phyloP scores from a whole-genome alignment of 2,329 filamentous ascomycete species.

The Fusarium transvaalense region DNA sequence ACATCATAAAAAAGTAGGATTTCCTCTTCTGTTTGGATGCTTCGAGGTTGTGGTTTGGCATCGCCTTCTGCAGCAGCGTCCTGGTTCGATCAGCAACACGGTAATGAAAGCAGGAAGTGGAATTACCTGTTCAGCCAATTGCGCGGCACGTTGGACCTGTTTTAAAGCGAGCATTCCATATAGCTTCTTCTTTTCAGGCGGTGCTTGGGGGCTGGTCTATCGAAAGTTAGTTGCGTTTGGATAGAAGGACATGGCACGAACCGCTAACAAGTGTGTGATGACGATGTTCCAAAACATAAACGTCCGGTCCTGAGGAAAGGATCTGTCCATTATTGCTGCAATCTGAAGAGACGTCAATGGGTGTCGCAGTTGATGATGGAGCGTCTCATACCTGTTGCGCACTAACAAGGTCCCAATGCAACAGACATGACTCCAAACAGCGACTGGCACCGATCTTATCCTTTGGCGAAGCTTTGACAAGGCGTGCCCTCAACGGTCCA shows the following conservation, averaged over 20 bases:
- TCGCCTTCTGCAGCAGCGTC: conserved; percentile 36
- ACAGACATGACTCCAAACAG: conserved; percentile 66
- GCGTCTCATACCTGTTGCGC: conserved; percentile 64
- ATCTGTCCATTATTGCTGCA: conserved; percentile 65
- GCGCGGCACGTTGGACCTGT: conserved; percentile 64
- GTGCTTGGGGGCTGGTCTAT: conserved; percentile 61
- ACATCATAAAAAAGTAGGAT: conserved; percentile 64
- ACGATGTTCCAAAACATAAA: conserved; percentile 69
- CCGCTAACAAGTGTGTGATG: conserved; percentile 66
- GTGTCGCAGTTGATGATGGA: too few relatives aligned
- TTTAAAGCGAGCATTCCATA: conserved; percentile 65
- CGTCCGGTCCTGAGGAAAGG: conserved; percentile 61
- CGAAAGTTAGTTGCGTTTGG: conserved; percentile 13
- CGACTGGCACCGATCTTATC: conserved; percentile 57
- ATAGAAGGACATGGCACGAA: conserved; percentile 49
- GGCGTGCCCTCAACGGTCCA: conserved; percentile 62
- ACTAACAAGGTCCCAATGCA: conserved; percentile 67
- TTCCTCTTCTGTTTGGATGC: conserved; percentile 63
- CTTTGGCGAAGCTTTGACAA: conserved; percentile 66
- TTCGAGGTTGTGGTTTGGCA: conserved; percentile 46
- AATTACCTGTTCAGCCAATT: conserved; percentile 58
- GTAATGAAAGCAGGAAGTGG: conserved; percentile 31
- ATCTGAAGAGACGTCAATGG: conserved; percentile 54
- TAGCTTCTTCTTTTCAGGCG: conserved; percentile 63
- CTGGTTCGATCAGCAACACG: conserved; percentile 24